Evolutionary conservation across 257 asterid species (phyloP), one percentile per base, ranked within the genome.

Genomic region (Ilex aquifolium): DNA sequence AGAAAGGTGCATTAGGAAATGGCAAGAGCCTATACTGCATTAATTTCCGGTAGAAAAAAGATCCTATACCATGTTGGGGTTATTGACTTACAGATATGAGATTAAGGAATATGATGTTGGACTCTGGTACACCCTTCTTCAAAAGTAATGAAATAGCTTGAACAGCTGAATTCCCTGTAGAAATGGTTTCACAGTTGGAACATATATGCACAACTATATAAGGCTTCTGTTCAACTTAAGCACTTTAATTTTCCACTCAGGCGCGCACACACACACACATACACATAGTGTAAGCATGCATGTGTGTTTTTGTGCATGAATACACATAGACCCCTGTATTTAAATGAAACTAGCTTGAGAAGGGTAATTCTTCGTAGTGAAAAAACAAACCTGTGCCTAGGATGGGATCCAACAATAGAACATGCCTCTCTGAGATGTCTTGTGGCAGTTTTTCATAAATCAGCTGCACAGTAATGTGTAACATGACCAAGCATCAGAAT

Each of bases 401-500:
- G 68, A 93, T 90, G 2, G 99, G 99, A 78, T 93, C 99, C 74
- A 93, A 77, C 76, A 93, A 79, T 72, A 93, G 74, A 50, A 93
- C 97, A 62, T 93, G 99, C 70, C 99, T 85, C 32, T 93, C 95
- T 27, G 92, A 85, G 63, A 93, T 93, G 76, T 93, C 99, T 10
- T 66, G 70, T 59, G 99, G 99, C 63, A 93, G 82, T 72, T 93
- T 93, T 77, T 93, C 97, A 56, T 93, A 93, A 72, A 93, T 87
- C 72, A 93, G 81, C 99, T 90, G 96, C 82, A 76, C 39, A 53
- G 63, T 10, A 16, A 39, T 48, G 57, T 63, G 36, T 14, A 53
- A 17, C 7, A 53, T 7, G 3, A 21, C 27, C 27, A 21, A 21
- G 27, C 27, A 21, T 21, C 27, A 21, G 27, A 21, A 53, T 2